phyloP scores from a whole-genome alignment of 2,329 filamentous ascomycete genomes.

The Botrytis paeoniae region DNA sequence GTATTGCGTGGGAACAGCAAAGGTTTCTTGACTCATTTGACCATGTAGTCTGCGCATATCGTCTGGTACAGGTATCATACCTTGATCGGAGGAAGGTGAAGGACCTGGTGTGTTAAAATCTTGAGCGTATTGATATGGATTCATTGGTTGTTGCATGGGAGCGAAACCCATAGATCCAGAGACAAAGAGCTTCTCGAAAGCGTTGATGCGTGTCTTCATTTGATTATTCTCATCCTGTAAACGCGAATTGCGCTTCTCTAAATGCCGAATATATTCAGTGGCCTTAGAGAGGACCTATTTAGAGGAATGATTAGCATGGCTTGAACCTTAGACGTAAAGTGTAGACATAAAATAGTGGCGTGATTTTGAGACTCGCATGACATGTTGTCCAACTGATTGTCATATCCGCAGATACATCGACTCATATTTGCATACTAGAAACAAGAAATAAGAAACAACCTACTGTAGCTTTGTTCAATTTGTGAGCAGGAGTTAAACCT shows the following conservation, averaged over 20 bases:
- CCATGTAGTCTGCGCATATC: constrained; percentile 49
- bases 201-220: constrained; percentile 74
- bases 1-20: constrained; percentile 36
- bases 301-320: constrained; percentile 17
- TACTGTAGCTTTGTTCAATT: constrained; percentile 95
- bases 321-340: background rate
- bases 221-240: constrained; percentile 76
- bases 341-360: background rate
- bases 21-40: constrained; percentile 36
- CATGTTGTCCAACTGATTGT: constrained; percentile 4
- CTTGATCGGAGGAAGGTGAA: constrained; percentile 43
- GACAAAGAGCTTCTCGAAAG: constrained; percentile 76
- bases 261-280: constrained; percentile 90
- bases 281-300: constrained; percentile 74
- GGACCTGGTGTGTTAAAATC: constrained; percentile 35
- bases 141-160: constrained; percentile 50
- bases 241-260: constrained; percentile 85
- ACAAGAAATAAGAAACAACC: constrained; percentile 20
- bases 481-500: constrained; percentile 82
- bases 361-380: constrained; percentile 20
- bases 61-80: constrained; percentile 65
- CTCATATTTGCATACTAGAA: background rate
- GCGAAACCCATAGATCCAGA: constrained; percentile 63
- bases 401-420: constrained; percentile 9
- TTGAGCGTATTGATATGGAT: constrained; percentile 34